These are phyloP conservation scores for Colletotrichum tabaci DNA, from an alignment of 2,329 filamentous ascomycete genomes.

Conservation along the genomic window DNA sequence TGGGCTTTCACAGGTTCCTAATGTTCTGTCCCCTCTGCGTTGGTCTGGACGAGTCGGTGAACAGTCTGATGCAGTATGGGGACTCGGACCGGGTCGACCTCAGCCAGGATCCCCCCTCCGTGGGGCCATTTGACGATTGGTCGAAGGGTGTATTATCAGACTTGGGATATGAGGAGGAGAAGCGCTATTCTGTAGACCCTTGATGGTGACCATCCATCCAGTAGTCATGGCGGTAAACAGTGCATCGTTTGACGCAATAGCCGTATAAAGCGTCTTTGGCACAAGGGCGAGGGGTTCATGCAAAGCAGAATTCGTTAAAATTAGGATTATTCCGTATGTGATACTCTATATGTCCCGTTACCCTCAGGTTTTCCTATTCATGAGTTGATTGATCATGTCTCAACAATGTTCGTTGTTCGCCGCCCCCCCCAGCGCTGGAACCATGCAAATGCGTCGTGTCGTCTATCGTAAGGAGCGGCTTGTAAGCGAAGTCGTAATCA, in stretches of 20 bases:
- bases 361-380: neutral
- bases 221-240: too few relatives aligned
- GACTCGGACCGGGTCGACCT: too few relatives aligned
- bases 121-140: too few relatives aligned
- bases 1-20: too few relatives aligned
- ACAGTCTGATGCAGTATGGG: neutral
- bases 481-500: slow-evolving; percentile 11
- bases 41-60: neutral
- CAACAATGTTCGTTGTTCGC: neutral
- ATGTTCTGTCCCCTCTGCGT: neutral
- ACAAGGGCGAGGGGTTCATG: rapidly evolving
- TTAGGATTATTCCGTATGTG: slow-evolving; percentile 17
- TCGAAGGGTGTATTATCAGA: too few relatives aligned
- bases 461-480: neutral
- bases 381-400: neutral
- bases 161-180: too few relatives aligned
- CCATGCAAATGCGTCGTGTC: slow-evolving; percentile 3
- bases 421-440: neutral
- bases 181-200: too few relatives aligned
- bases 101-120: too few relatives aligned
- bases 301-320: slow-evolving; percentile 1
- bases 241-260: too few relatives aligned
- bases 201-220: too few relatives aligned
- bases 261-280: neutral
- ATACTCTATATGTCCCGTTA: neutral